These are phyloP conservation scores for Phytophthora hybrid DNA, from an alignment of 352 stramenopile species.

Conservation along the genomic window DNA sequence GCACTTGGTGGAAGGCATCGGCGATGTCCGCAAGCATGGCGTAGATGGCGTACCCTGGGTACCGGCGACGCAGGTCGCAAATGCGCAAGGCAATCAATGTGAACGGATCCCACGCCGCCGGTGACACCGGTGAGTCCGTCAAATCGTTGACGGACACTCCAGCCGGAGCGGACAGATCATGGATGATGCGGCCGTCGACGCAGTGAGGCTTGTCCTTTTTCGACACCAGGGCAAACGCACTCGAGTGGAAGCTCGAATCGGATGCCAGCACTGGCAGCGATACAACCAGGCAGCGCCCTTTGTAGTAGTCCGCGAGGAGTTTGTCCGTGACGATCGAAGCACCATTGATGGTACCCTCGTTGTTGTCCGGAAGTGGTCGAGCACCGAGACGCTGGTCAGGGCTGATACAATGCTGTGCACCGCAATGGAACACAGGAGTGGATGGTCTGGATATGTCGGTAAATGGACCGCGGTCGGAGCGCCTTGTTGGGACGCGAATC, in stretches of 20 bases:
- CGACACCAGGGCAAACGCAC: conserved; percentile 10
- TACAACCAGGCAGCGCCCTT: neutral
- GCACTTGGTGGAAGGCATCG: conserved; percentile 6
- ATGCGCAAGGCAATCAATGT: neutral
- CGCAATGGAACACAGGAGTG: conserved; percentile 5
- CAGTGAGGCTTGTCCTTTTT: conserved; percentile 16
- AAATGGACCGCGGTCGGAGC: neutral
- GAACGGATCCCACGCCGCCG: neutral
- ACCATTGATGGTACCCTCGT: neutral
- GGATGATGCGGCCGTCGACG: conserved; percentile 22
- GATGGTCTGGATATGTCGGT: neutral
- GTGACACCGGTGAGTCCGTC: neutral
- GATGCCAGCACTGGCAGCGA: no score
- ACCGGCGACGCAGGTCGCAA: neutral
- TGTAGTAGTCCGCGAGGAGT: conserved; percentile 20
- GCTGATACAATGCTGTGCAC: neutral
- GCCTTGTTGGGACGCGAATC: conserved; percentile 10
- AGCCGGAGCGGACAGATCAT: conserved; percentile 4
- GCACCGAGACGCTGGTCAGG: neutral
- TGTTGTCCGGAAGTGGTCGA: neutral
- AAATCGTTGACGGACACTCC: conserved; percentile 9
- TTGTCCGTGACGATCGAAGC: conserved; percentile 5
- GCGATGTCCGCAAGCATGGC: conserved; percentile 9
- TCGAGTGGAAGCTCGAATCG: conserved; percentile 13
- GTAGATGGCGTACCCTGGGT: neutral